These are phyloP conservation scores for Pelargonium fulgidum DNA, from an alignment of 441 rosid genomes.

Conservation along the genomic window DNA sequence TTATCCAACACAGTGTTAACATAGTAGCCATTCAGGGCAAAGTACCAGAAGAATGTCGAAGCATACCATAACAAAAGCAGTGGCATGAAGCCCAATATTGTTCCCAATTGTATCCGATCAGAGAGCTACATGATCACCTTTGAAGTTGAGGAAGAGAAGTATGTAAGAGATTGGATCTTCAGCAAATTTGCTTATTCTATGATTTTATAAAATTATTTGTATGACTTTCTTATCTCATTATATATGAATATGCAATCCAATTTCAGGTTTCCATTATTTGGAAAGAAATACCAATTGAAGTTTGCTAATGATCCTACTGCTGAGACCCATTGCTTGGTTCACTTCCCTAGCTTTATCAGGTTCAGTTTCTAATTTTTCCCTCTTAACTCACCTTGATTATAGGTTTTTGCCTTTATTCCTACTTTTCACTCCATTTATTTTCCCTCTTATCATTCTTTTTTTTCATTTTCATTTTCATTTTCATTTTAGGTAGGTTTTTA, in stretches of 20 bases:
- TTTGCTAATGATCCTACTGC: slow-evolving; percentile 69
- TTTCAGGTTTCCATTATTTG: slow-evolving; percentile 87
- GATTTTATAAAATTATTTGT: background rate
- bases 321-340: slow-evolving; percentile 92
- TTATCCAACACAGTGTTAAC: slow-evolving; percentile 8
- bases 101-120: slow-evolving; percentile 97
- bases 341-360: slow-evolving; percentile 97
- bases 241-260: background rate
- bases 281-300: slow-evolving; percentile 88
- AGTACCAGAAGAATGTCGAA: slow-evolving; percentile 97
- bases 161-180: slow-evolving; percentile 18
- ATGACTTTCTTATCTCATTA: slow-evolving; percentile 2
- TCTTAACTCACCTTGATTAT: background rate
- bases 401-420: background rate
- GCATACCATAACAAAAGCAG: slow-evolving; percentile 84
- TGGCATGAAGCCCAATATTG: slow-evolving; percentile 72
- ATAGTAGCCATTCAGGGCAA: slow-evolving; percentile 58
- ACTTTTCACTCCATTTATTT: no score
- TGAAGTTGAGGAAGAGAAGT: slow-evolving; percentile 97
- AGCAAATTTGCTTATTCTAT: background rate
- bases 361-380: slow-evolving; percentile 20
- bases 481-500: no score
- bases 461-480: background rate
- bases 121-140: slow-evolving; percentile 92
- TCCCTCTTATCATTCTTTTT: background rate